Evolutionary conservation across 352 stramenopile genomes (phyloP).

Genomic region (Phytophthora podocarpi): DNA sequence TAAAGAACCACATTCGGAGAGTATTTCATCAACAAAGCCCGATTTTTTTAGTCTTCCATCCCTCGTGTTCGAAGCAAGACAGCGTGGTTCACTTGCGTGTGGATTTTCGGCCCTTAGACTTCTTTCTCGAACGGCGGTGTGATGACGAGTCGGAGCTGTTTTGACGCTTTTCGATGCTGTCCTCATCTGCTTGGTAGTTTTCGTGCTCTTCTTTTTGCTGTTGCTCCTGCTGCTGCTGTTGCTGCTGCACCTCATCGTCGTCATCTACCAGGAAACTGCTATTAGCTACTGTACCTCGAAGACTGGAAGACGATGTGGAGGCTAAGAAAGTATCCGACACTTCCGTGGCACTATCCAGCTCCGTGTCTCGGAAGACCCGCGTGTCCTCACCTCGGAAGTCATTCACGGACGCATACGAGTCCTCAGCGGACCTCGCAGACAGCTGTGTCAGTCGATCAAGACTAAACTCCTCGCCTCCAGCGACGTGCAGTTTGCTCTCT

Average conservation of each 20-base stretch:
- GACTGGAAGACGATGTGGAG: constrained; percentile 8
- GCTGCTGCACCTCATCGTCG: constrained; percentile 11
- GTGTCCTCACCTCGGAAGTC: constrained; percentile 17
- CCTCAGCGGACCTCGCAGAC: constrained; percentile 24
- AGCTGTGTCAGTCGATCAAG: constrained; percentile 20
- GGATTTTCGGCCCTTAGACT: constrained; percentile 25
- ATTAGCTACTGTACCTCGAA: constrained; percentile 6
- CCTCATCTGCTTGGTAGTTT: constrained; percentile 7
- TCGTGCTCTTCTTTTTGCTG: constrained; percentile 18
- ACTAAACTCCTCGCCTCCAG: not conserved
- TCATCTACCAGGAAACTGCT: constrained; percentile 29
- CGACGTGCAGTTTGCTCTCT: constrained; percentile 10
- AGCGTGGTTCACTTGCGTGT: constrained; percentile 9
- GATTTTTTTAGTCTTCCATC: not conserved
- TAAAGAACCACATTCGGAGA: too few species aligned
- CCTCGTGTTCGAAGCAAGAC: too few species aligned
- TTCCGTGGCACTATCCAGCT: constrained; percentile 23
- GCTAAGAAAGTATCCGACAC: constrained; percentile 25
- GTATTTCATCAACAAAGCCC: constrained; percentile 7
- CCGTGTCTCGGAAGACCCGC: constrained; percentile 38
- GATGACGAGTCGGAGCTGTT: constrained; percentile 15
- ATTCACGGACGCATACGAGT: constrained; percentile 40
- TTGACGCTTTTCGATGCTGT: constrained; percentile 3
- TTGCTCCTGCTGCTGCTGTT: constrained; percentile 22
- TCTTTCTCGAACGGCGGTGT: constrained; percentile 22